Percentiles rank a stretch among this genome's conserved stretches.
Conservation (phyloP, 1,139 yeast species). For the Arxiozyma telluris region DNA sequence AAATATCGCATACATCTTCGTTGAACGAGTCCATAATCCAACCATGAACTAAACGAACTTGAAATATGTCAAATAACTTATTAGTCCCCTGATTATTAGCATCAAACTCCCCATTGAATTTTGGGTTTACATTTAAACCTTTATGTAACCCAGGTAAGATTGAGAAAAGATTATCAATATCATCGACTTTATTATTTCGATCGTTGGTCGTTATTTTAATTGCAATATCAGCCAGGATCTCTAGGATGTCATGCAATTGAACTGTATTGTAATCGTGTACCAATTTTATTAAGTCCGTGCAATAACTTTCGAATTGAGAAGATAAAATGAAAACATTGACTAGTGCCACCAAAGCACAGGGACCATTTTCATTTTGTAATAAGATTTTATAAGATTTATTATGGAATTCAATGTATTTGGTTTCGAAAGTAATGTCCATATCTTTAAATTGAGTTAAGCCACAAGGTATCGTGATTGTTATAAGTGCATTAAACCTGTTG, state of each 20-base stretch:
- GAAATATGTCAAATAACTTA: conserved; percentile 37
- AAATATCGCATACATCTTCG: conserved; percentile 30
- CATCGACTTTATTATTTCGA: conserved; percentile 5
- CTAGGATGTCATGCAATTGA: conserved; percentile 33
- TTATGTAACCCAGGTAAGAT: conserved; percentile 57
- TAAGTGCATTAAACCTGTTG: background rate
- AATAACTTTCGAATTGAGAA: conserved; percentile 29
- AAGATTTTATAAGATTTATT: conserved; percentile 42
- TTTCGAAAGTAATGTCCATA: conserved; percentile 41
- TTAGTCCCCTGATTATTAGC: conserved; percentile 34
- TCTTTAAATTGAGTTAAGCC: conserved; percentile 4
- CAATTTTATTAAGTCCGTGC: conserved; percentile 21
- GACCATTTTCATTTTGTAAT: conserved; percentile 76
- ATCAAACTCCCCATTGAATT: conserved; percentile 58
- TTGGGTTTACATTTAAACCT: conserved; percentile 70
- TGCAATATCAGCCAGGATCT: conserved; percentile 41
- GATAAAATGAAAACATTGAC: conserved; percentile 52
- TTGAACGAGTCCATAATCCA: conserved; percentile 37
- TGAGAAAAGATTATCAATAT: conserved; percentile 27
- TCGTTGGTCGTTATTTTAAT: conserved; percentile 12
- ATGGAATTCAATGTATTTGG: conserved; percentile 23
- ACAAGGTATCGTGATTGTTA: background rate
- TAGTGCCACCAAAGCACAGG: conserved; percentile 77
- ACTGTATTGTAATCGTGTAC: conserved; percentile 24
- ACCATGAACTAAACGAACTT: conserved; percentile 42